Conservation (phyloP, 1,139 yeast genomes). For the Yamadazyma kanchanaburiensis region DNA sequence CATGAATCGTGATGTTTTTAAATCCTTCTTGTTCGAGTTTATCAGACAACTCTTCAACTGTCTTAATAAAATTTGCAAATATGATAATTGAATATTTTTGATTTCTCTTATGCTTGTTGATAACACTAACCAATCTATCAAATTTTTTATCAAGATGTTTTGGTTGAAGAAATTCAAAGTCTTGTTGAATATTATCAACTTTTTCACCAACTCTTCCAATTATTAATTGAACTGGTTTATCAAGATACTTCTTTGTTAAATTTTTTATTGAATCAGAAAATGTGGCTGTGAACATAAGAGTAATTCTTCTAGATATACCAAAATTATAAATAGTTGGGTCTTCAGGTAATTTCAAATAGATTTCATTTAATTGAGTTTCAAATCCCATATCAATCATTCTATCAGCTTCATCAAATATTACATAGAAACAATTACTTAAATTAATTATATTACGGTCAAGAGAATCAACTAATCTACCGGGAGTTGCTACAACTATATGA, state of each 20-base stretch:
- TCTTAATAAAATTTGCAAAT: conserved; percentile 73
- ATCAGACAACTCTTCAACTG: conserved; percentile 64
- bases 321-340: conserved; percentile 23
- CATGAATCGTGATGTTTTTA: conserved; percentile 64
- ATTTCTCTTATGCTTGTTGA: conserved; percentile 17
- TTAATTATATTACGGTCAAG: conserved; percentile 63
- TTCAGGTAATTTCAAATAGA: conserved; percentile 49
- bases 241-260: conserved; percentile 59
- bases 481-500: conserved; percentile 87
- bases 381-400: conserved; percentile 95
- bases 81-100: conserved; percentile 57
- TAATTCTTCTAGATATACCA: conserved; percentile 30
- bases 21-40: conserved; percentile 45
- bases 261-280: conserved; percentile 73
- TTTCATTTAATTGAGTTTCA: conserved; percentile 68
- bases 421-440: conserved; percentile 59
- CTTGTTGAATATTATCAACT: conserved; percentile 65
- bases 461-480: conserved; percentile 84
- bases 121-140: conserved; percentile 20
- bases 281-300: conserved; percentile 94
- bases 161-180: conserved; percentile 48
- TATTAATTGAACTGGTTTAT: conserved; percentile 58
- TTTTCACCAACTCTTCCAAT: conserved; percentile 67
- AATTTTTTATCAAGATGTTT: conserved; percentile 23
- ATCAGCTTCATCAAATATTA: conserved; percentile 91